Evolutionary conservation across 2,329 filamentous ascomycete species (phyloP), one percentile per base, ranked within the genome.

Genomic region (Ophiostoma piceae): DNA sequence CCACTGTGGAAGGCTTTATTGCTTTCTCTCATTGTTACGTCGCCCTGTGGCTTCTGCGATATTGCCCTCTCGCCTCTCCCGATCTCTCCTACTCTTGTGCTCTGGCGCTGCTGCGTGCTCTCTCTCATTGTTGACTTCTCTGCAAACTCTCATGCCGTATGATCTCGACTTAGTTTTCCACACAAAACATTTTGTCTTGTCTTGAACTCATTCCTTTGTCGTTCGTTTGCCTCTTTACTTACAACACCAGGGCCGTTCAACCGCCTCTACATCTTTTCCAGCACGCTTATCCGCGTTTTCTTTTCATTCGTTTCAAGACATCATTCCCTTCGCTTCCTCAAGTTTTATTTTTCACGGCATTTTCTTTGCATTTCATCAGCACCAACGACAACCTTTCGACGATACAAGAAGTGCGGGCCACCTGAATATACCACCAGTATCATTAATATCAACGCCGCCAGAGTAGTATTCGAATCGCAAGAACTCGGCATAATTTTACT

Each of bases 21-120:
- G 35, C 22, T 41, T 47, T 47, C 14, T 41, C 11, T 19, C 22
- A 16, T 66, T 29, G 35, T 41, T 65, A 32, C 60, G 22, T 68
- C 37, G 2, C 35, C 64, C 41, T 66, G 35, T 66, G 41, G 35
- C 64, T 66, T 47, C 41, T n/a, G 8, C n/a, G 11, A 41, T 66
- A 66, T 66, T 66, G 19, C 41, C n/a, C n/a, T 26, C 26, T 66
- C 35, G 57, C 64, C 60, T 43, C 60, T 26, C 29, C 26, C 37
- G 51, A 32, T 9, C 67, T 67, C 32, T 68, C 39, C 12, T 12
- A 14, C 39, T 39, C 26, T 68, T 26, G 12, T 47, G 43, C 16
- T 57, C n/a, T 9, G 4, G n/a, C 11, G 51, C 22, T 11, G 9
- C 26, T 26, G 39, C 11, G 39, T 14, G 6, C 3, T 8, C 11